phyloP scores from a whole-genome alignment of 2,329 filamentous ascomycete genomes.

The Phaeosphaeriaceae sp. region DNA sequence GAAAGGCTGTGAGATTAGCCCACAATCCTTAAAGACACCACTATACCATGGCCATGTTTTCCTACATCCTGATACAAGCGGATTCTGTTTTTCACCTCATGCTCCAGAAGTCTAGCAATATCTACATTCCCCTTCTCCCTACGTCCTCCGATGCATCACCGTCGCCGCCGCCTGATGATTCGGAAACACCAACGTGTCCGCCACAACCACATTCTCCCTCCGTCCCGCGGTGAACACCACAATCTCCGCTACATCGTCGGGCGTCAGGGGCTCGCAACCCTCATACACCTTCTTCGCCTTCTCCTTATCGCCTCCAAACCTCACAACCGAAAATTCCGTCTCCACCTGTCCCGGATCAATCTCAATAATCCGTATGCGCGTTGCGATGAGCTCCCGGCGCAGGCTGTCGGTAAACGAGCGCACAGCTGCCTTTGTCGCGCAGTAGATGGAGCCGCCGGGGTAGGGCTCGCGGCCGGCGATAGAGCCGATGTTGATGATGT shows the following conservation, averaged over 20 bases:
- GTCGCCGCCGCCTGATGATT: constrained; percentile 71
- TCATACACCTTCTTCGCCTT: constrained; percentile 92
- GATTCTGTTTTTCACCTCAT: no score
- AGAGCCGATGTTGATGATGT: constrained; percentile 94
- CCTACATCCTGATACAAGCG: no score
- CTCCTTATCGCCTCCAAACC: constrained; percentile 85
- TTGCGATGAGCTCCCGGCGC: constrained; percentile 81
- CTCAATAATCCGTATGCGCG: constrained; percentile 82
- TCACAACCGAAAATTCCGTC: constrained; percentile 89
- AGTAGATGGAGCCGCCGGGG: constrained; percentile 87
- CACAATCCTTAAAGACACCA: no score
- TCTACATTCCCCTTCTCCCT: constrained; percentile 5
- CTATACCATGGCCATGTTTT: no score
- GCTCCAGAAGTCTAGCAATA: background rate
- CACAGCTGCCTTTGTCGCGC: constrained; percentile 89
- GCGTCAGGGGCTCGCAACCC: constrained; percentile 75
- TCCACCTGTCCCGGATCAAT: constrained; percentile 93
- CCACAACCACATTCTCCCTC: constrained; percentile 88
- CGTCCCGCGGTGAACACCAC: constrained; percentile 85
- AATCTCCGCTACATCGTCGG: constrained; percentile 89
- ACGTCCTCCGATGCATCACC: constrained; percentile 44
- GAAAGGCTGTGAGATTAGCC: no score
- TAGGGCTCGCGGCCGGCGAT: constrained; percentile 92
- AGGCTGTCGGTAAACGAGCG: constrained; percentile 83
- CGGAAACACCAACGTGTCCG: constrained; percentile 85